Evolutionary conservation across 1,139 yeast genomes (phyloP), one percentile per base, ranked within the genome.

Genomic region (Blastobotrys ciferrii): DNA sequence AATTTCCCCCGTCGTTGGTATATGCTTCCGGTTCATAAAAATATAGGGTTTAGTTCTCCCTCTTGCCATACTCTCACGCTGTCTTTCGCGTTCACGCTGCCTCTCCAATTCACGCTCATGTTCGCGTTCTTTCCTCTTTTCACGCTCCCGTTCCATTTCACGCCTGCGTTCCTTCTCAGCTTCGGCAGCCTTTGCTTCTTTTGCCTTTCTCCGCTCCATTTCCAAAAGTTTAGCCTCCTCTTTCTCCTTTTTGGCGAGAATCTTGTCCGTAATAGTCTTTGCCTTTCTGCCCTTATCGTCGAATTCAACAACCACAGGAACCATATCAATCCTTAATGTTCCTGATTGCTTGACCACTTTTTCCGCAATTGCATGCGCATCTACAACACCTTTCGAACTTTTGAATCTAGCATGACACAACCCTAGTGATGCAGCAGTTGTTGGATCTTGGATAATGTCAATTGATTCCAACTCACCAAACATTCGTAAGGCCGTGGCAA

Each of bases 391-490:
- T 17, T 72, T 70, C 2, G 11, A 4, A 3, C 91, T 91, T 49
- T 75, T 80, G 66, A 78, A 89, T 49, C 76, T 73, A 48, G 88
- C 73, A 17, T 81, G 71, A 41, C 85, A 86, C 31, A 88, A 71
- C 2, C 96, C 95, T 45, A 89, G 67, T 0, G 95, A 92, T 18
- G 84, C 86, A 2, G 91, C 96, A 46, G 86, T 82, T 15, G 74
- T 73, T 1, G 94, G 88, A 61, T 91, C 95, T 53, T 77, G 78
- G 17, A 83, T 71, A 52, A 82, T 74, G 53, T 79, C 80, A 48
- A 86, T 70, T 38, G 78, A 81, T 4, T 71, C 66, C 2, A 82
- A 64, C 11, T 76, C 77, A 2, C 96, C 96, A 65, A 74, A 85
- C 32, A 76, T 69, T 39, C 73, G 73, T 53, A 88, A 81, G 53